phyloP scores from a whole-genome alignment of 169 alveolate genomes.

The Cystoisospora suis region DNA sequence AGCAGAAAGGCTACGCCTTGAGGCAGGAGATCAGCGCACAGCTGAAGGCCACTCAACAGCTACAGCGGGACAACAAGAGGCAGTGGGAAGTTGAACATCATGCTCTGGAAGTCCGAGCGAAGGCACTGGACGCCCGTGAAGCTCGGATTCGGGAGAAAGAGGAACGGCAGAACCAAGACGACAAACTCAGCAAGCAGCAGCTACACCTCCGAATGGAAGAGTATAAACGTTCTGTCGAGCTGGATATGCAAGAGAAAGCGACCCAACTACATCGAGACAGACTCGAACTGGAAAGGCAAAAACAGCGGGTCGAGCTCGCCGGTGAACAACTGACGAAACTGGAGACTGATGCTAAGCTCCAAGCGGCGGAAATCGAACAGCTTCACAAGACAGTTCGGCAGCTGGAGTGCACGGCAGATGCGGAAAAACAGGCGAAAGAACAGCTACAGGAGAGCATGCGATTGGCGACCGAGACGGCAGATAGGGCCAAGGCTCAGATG shows the following conservation, averaged over 20 bases:
- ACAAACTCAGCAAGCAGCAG: neutral
- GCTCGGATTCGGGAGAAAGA: neutral
- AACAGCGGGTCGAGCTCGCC: neutral
- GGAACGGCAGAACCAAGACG: neutral
- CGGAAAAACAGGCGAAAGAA: neutral
- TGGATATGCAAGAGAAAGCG: neutral
- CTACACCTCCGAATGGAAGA: neutral
- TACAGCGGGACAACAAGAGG: constrained; percentile 5
- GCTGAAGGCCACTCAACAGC: constrained; percentile 20
- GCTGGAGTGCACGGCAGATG: neutral
- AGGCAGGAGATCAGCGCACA: constrained; percentile 17
- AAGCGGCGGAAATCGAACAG: neutral
- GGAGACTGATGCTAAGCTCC: neutral
- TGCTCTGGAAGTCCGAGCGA: constrained; percentile 1
- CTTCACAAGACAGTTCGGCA: neutral
- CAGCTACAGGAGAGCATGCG: constrained; percentile 22
- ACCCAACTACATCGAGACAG: neutral
- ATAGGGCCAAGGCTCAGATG: neutral
- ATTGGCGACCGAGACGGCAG: neutral
- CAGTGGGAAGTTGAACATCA: constrained; percentile 21
- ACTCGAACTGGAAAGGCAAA: neutral
- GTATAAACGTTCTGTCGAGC: neutral
- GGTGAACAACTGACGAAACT: neutral
- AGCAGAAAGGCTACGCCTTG: neutral
- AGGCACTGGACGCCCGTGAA: constrained; percentile 30